Evolutionary conservation across 805 yeast species (phyloP).

Genomic region (Ogataea dorogensis): DNA sequence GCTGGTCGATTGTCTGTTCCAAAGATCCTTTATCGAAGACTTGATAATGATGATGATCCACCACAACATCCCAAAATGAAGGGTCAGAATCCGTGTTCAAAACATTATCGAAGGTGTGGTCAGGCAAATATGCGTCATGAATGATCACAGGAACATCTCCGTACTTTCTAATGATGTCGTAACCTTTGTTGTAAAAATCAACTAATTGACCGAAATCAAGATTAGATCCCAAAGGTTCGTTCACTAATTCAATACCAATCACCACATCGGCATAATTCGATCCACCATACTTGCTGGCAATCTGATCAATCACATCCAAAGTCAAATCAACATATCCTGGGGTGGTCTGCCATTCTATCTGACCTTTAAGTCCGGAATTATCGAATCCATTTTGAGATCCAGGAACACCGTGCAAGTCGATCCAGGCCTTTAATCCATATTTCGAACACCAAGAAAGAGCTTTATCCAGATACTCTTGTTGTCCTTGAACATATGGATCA

Average conservation of each 20-base stretch:
- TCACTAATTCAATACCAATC: constrained; percentile 78
- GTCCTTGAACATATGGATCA: constrained; percentile 91
- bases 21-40: constrained; percentile 70
- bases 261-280: constrained; percentile 65
- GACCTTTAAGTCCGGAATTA: constrained; percentile 83
- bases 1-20: constrained; percentile 56
- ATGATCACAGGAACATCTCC: constrained; percentile 47
- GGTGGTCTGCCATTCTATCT: constrained; percentile 51
- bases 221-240: constrained; percentile 83
- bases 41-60: constrained; percentile 92
- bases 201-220: constrained; percentile 58
- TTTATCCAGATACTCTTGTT: constrained; percentile 63
- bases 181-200: constrained; percentile 62
- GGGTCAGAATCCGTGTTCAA: constrained; percentile 39
- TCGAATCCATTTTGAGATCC: constrained; percentile 97
- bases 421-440: constrained; percentile 72
- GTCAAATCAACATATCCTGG: constrained; percentile 47
- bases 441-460: constrained; percentile 75
- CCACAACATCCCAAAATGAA: constrained; percentile 54
- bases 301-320: constrained; percentile 48
- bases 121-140: constrained; percentile 74
- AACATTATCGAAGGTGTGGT: constrained; percentile 62
- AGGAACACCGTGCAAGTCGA: constrained; percentile 94
- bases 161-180: constrained; percentile 56
- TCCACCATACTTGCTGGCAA: constrained; percentile 64